Percentiles rank a stretch among this genome's conserved stretches.
phyloP scores from a whole-genome alignment of 1,284 basidiomycete species.

The Athelia psychrophila region DNA sequence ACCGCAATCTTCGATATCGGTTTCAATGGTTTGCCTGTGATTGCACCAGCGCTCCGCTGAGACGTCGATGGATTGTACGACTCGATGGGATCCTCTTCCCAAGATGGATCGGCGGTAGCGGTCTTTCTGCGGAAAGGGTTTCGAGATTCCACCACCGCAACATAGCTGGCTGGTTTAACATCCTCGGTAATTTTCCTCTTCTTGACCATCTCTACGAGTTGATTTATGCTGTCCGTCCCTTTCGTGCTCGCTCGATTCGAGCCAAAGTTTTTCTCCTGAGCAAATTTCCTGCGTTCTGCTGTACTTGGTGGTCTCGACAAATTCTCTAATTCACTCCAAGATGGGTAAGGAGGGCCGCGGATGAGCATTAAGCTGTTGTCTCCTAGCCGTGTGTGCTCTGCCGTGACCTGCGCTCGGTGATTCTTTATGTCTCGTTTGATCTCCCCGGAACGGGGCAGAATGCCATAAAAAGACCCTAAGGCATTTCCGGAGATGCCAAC shows the following conservation, averaged over 20 bases:
- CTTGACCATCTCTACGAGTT: neutral
- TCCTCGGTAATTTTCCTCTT: neutral
- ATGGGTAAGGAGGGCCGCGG: constrained; percentile 35
- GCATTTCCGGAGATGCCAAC: no score
- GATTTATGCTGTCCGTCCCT: neutral
- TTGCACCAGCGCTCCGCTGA: constrained; percentile 1
- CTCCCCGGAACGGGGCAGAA: no score
- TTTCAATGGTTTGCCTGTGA: constrained; percentile 24
- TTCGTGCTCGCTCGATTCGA: neutral
- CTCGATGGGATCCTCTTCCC: neutral
- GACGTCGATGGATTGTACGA: neutral
- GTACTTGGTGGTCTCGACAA: neutral
- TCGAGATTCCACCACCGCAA: neutral
- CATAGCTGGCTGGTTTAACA: neutral
- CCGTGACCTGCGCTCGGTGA: neutral
- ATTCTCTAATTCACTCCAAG: constrained; percentile 28
- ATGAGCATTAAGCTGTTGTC: constrained; percentile 39
- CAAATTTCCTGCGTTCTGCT: neutral
- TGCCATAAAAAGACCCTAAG: no score
- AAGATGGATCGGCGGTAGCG: neutral
- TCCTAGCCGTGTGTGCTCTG: neutral
- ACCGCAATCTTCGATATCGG: constrained; percentile 34
- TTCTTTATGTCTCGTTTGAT: no score
- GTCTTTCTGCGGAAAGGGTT: neutral
- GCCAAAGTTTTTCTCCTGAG: neutral